Evolutionary conservation across 768 basidiomycete species (phyloP).

Genomic region (Hemileccinum rubropunctum): DNA sequence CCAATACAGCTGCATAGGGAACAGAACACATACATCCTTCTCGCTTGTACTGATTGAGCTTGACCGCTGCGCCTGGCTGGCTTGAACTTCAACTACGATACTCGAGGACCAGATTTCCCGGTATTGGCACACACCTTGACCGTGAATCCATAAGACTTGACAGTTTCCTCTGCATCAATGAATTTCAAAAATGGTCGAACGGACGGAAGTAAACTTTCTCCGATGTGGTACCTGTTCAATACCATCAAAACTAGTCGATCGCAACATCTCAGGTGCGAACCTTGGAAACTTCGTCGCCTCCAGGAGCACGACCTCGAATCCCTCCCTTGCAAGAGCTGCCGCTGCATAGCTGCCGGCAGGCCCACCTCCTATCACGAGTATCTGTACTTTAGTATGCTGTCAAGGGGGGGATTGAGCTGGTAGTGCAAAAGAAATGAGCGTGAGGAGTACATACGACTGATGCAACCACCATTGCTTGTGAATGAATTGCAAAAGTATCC

Average conservation of each 20-base stretch:
- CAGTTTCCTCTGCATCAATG: conserved; percentile 5
- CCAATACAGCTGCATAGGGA: too few species aligned
- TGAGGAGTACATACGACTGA: neutral
- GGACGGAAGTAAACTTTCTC: conserved; percentile 12
- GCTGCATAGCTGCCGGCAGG: conserved; percentile 12
- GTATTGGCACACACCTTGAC: conserved; percentile 3
- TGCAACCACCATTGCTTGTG: neutral
- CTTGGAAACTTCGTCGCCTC: conserved; percentile 13
- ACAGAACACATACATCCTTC: conserved; percentile 7
- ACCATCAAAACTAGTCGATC: neutral
- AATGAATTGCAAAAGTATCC: neutral
- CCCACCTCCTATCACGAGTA: conserved; percentile 14
- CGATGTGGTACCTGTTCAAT: conserved; percentile 13
- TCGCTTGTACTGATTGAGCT: conserved; percentile 12
- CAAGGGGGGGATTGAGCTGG: neutral
- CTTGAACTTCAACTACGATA: neutral
- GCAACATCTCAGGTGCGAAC: neutral
- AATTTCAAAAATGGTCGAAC: conserved; percentile 8
- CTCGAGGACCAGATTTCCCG: neutral
- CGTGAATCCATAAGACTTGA: conserved; percentile 8
- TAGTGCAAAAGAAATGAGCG: neutral
- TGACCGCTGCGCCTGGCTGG: conserved; percentile 8
- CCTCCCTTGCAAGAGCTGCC: conserved; percentile 9
- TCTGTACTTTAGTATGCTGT: neutral
- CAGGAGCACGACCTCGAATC: conserved; percentile 7